phyloP scores from a whole-genome alignment of 805 yeast genomes.

The Saturnispora besseyi region DNA sequence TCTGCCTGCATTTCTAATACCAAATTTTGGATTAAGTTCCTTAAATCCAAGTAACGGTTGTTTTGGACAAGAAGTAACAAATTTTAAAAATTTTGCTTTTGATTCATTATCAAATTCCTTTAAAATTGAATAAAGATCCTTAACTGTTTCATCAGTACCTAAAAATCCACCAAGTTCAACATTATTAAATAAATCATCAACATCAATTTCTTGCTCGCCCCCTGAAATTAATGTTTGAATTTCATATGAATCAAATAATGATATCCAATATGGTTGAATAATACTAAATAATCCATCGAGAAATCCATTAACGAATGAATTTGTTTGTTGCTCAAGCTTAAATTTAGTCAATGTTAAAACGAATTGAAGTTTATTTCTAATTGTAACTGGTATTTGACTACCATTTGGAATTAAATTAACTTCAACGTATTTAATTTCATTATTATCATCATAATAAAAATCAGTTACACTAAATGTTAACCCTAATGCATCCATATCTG shows the following conservation, averaged over 20 bases:
- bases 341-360: constrained; percentile 71
- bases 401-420: constrained; percentile 62
- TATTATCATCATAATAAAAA: constrained; percentile 25
- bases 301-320: constrained; percentile 52
- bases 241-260: constrained; percentile 78
- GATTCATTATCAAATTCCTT: constrained; percentile 59
- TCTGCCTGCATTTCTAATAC: constrained; percentile 59
- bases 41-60: constrained; percentile 87
- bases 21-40: constrained; percentile 67
- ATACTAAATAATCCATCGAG: constrained; percentile 63
- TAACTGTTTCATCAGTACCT: constrained; percentile 49
- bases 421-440: constrained; percentile 25
- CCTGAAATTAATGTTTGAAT: constrained; percentile 81
- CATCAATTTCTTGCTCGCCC: constrained; percentile 57
- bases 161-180: constrained; percentile 59
- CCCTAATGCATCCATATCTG: constrained; percentile 49
- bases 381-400: constrained; percentile 26
- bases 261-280: constrained; percentile 66
- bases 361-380: constrained; percentile 57
- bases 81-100: constrained; percentile 59
- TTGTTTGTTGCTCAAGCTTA: constrained; percentile 56
- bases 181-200: constrained; percentile 57
- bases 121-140: constrained; percentile 66
- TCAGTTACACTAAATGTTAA: constrained; percentile 60
- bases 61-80: constrained; percentile 85